Percentiles rank a stretch among this genome's conserved stretches.
phyloP scores from a whole-genome alignment of 2,329 filamentous ascomycete genomes.

The Aspergillus oerlinghausenensis region DNA sequence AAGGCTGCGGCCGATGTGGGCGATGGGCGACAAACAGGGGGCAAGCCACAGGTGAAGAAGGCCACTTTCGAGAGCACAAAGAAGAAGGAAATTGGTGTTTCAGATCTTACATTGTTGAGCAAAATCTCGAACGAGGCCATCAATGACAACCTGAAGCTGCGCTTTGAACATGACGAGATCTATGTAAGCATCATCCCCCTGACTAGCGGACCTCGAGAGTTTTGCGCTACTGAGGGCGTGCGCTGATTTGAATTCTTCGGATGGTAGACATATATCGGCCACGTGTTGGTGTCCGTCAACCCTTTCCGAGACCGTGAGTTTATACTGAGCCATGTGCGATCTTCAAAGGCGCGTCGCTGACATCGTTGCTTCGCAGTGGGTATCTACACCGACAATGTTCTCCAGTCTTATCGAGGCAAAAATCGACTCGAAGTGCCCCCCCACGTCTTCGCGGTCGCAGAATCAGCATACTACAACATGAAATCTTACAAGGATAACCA shows the following conservation, averaged over 20 bases:
- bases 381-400: conserved; percentile 92
- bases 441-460: conserved; percentile 95
- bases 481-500: conserved; percentile 99
- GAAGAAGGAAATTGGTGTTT: conserved; percentile 99
- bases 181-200: conserved; percentile 55
- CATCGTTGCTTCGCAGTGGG: conserved; percentile 54
- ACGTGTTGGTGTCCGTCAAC: conserved; percentile 98
- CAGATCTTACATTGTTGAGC: conserved; percentile 93
- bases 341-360: background rate
- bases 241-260: conserved; percentile 11
- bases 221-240: conserved; percentile 8
- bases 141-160: conserved; percentile 97
- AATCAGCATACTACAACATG: conserved; percentile 98
- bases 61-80: conserved; percentile 93
- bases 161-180: conserved; percentile 95
- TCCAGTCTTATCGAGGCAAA: conserved; percentile 93
- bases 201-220: conserved; percentile 10
- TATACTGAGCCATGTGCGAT: background rate
- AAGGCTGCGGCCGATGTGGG: conserved; percentile 40
- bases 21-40: conserved; percentile 42
- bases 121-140: conserved; percentile 99
- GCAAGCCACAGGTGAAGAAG: conserved; percentile 76
- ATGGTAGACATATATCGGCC: conserved; percentile 85
- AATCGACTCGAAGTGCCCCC: conserved; percentile 90
- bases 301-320: conserved; percentile 80